Conservation (phyloP, 169 alveolate species). For the Theileria parva region DNA sequence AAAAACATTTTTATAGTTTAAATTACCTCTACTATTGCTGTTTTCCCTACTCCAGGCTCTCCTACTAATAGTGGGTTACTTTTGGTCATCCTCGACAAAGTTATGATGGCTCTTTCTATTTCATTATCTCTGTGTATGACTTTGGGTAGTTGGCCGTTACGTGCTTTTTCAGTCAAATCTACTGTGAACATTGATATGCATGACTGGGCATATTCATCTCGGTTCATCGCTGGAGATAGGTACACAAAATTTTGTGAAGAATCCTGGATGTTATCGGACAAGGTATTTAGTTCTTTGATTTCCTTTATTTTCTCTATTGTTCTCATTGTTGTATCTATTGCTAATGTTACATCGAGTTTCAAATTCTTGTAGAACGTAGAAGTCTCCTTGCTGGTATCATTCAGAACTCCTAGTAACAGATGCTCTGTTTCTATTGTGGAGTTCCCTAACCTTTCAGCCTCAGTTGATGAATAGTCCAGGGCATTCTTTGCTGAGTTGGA, state of each 20-base stretch:
- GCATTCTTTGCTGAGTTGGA: conserved; percentile 52
- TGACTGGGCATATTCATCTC: conserved; percentile 20
- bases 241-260: conserved; percentile 34
- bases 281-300: conserved; percentile 12
- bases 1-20: neutral
- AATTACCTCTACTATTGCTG: conserved; percentile 62
- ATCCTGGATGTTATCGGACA: neutral
- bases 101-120: conserved; percentile 54
- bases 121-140: conserved; percentile 57
- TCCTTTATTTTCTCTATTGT: conserved; percentile 24
- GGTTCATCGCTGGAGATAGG: conserved; percentile 39
- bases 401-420: conserved; percentile 46
- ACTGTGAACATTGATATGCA: conserved; percentile 44
- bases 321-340: conserved; percentile 28
- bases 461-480: conserved; percentile 45
- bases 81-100: conserved; percentile 54
- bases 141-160: conserved; percentile 44
- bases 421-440: conserved; percentile 60
- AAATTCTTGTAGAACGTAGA: conserved; percentile 19
- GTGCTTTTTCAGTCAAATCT: conserved; percentile 57
- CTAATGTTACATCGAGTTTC: conserved; percentile 17
- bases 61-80: conserved; percentile 60
- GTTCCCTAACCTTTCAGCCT: conserved; percentile 57
- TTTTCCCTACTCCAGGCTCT: conserved; percentile 68
- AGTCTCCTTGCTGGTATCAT: conserved; percentile 19